Evolutionary conservation across 2,329 filamentous ascomycete genomes (phyloP).

Genomic region (Sphaerostilbella broomeana): DNA sequence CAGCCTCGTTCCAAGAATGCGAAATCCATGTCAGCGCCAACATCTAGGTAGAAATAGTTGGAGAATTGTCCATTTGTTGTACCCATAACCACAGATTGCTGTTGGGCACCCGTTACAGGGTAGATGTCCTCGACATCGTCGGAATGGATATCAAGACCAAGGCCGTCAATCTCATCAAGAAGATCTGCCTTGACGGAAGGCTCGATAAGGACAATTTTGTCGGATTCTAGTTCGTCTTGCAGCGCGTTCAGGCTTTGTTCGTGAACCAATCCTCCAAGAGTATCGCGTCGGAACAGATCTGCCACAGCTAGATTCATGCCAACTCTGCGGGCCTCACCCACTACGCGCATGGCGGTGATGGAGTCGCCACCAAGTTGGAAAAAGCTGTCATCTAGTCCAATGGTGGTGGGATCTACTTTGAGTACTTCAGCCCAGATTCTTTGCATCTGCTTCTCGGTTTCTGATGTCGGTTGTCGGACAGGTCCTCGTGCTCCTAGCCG

Average conservation of each 20-base stretch:
- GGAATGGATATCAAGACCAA: constrained; percentile 14
- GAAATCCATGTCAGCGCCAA: constrained; percentile 16
- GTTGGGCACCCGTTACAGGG: constrained; percentile 17
- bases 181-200: neutral
- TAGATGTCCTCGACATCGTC: constrained; percentile 15
- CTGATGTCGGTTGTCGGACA: constrained; percentile 1
- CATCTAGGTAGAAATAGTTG: constrained; percentile 21
- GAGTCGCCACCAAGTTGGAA: constrained; percentile 5
- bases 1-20: constrained; percentile 16
- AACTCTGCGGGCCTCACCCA: constrained; percentile 6
- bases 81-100: constrained; percentile 7
- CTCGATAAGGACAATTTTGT: neutral
- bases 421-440: constrained; percentile 32
- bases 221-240: too few species aligned
- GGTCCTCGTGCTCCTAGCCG: neutral
- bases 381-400: constrained; percentile 7
- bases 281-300: neutral
- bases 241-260: too few species aligned
- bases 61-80: constrained; percentile 12
- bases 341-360: constrained; percentile 4
- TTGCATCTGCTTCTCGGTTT: constrained; percentile 20
- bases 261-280: too few species aligned
- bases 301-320: neutral
- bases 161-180: constrained; percentile 22
- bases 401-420: constrained; percentile 20